Conservation (phyloP, 2,329 filamentous ascomycete species). For the Chalara sp. region DNA sequence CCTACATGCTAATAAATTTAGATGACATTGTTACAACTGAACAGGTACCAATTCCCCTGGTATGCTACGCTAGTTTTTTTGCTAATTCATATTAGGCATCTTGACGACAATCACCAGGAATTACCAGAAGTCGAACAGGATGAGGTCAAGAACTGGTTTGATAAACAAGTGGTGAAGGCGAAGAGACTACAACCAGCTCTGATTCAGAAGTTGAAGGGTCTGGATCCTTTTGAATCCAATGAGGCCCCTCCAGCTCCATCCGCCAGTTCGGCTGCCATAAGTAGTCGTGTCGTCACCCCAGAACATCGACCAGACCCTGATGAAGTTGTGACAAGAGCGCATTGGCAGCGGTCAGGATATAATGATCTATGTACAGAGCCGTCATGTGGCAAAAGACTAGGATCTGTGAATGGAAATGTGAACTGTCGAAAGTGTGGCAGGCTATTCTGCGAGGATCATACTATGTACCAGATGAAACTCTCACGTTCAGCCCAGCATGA, state of each 20-base stretch:
- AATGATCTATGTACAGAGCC: constrained; percentile 84
- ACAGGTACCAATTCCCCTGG: constrained; percentile 44
- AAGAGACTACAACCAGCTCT: constrained; percentile 70
- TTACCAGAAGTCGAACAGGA: constrained; percentile 67
- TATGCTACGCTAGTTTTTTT: background rate
- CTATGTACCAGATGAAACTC: constrained; percentile 99
- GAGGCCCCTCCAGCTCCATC: constrained; percentile 39
- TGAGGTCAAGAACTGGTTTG: constrained; percentile 75
- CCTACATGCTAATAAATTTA: constrained; percentile 32
- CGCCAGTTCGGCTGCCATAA: constrained; percentile 14
- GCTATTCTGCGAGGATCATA: constrained; percentile 94
- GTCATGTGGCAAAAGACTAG: constrained; percentile 72
- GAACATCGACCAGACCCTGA: constrained; percentile 60
- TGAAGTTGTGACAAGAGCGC: constrained; percentile 76
- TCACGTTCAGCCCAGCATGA: constrained; percentile 86
- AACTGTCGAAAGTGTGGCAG: constrained; percentile 92
- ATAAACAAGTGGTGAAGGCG: constrained; percentile 67
- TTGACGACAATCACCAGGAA: constrained; percentile 68
- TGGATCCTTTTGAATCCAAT: constrained; percentile 72
- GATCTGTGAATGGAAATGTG: constrained; percentile 72
- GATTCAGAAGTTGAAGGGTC: constrained; percentile 65
- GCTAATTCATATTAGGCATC: constrained; percentile 44
- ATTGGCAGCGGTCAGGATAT: constrained; percentile 76
- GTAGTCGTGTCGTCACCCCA: constrained; percentile 27
- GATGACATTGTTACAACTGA: constrained; percentile 89